phyloP scores from a whole-genome alignment of 2,329 filamentous ascomycete genomes.

The Ceratocystis smalleyi region DNA sequence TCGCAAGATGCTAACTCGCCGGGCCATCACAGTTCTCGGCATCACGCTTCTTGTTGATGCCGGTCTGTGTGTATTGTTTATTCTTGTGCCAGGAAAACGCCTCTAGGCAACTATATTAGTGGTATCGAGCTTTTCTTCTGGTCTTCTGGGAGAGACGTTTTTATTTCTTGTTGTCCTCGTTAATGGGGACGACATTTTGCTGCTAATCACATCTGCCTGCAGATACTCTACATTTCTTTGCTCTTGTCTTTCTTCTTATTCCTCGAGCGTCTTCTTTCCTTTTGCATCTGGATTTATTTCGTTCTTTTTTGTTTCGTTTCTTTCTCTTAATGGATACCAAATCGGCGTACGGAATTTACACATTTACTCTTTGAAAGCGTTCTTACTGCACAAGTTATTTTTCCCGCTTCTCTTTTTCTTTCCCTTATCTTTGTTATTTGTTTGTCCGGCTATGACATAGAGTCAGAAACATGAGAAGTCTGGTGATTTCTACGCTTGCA shows the following conservation, averaged over 20 bases:
- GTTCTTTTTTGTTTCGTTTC: constrained; percentile 1
- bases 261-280: not conserved
- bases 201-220: not conserved
- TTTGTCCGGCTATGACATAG: not conserved
- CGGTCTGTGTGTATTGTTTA: constrained; percentile 76
- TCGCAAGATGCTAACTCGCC: constrained; percentile 66
- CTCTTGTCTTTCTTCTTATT: not conserved
- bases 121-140: not conserved
- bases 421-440: not conserved
- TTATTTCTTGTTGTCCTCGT: not conserved
- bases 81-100: constrained; percentile 80
- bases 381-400: not conserved
- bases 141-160: not conserved
- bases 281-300: not conserved
- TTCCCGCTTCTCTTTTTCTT: constrained; percentile 1
- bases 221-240: not conserved
- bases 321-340: constrained; percentile 13
- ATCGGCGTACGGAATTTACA: constrained; percentile 8
- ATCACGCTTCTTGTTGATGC: constrained; percentile 64
- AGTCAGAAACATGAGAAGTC: too few species aligned
- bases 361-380: constrained; percentile 4
- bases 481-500: too few species aligned
- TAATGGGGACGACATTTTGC: not conserved
- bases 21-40: constrained; percentile 64
- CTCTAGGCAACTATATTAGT: constrained; percentile 33